phyloP scores from a whole-genome alignment of 1,139 yeast species.

The Candida tetrigidarum region DNA sequence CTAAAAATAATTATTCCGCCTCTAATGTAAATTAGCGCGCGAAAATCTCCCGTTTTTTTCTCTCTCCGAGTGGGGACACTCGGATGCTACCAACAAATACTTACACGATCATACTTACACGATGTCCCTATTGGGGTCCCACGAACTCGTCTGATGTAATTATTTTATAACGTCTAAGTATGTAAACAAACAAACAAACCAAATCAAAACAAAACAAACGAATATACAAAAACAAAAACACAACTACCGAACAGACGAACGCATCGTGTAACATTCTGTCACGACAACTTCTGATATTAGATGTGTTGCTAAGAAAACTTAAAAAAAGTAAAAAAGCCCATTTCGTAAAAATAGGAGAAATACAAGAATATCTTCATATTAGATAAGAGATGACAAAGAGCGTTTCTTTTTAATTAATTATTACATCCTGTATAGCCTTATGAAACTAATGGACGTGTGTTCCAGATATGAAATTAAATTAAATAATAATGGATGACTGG shows the following conservation, averaged over 20 bases:
- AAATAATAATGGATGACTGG: not conserved
- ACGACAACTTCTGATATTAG: no score
- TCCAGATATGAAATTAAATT: not conserved
- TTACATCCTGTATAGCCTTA: not conserved
- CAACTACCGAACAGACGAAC: not conserved
- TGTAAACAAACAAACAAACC: constrained; percentile 1
- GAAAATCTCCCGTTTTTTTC: not conserved
- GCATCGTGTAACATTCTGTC: constrained; percentile 1
- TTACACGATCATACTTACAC: not conserved
- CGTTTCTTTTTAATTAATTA: not conserved
- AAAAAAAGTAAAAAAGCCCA: not conserved
- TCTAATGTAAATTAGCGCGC: not conserved
- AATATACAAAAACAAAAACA: not conserved
- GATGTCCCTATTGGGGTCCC: not conserved
- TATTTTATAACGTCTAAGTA: not conserved
- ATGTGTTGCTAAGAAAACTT: not conserved
- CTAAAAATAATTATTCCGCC: constrained; percentile 1
- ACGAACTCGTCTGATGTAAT: not conserved
- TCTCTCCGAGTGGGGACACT: not conserved
- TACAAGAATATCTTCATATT: no score
- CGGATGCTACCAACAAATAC: not conserved
- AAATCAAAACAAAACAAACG: not conserved
- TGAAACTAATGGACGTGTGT: not conserved
- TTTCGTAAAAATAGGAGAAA: not conserved
- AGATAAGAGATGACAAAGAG: not conserved